Evolutionary conservation across 257 asterid genomes (phyloP), one percentile per base, ranked within the genome.

Genomic region (Oldenlandia corymbosa): DNA sequence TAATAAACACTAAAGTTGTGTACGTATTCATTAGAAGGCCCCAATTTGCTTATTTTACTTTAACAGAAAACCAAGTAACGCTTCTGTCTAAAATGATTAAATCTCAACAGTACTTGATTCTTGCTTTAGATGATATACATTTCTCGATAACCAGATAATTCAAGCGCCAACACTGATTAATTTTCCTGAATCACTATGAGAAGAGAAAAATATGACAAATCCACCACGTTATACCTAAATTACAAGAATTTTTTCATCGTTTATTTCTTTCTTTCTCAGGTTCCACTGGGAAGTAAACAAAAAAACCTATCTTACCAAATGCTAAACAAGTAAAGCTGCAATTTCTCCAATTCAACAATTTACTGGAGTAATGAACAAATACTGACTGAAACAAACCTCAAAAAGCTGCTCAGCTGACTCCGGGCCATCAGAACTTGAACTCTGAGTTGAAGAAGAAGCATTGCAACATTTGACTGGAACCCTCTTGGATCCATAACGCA

Each of bases 321-420:
- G 23, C 59, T 32, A 20, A 11, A 49, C 37, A 50, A 51, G 26
- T 14, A 34, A 55, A 65, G 43, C 27, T 12, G 36, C 30, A 17
- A 2, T 26, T 12, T 5, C 9, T 17, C 21, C 59, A 41, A 53
- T 49, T 13, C 56, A 42, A 31, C 31, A 9, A 64, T 20, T 53
- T 28, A 13, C 69, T 6, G 7, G 58, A 51, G 50, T 53, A 27
- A 64, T 9, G 50, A 54, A 8, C 1, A 3, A 8, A 53, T 79
- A 81, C 73, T n/a, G 11, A 52, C 47, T 50, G 34, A 39, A 5
- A 21, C 47, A 14, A 51, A 69, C 74, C 74, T 62, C 64, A 31
- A 69, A 83, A n/a, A 83, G 73, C 73, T 78, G 88, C 77, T 78
- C 77, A 49, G 88, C 52, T 26, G 87, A 80, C 37, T 81, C 82